Percentiles rank a stretch among this genome's conserved stretches.
These are phyloP conservation scores for Ananas comosus DNA, from an alignment of 176 grass and related monocot genomes.

Conservation along the genomic window DNA sequence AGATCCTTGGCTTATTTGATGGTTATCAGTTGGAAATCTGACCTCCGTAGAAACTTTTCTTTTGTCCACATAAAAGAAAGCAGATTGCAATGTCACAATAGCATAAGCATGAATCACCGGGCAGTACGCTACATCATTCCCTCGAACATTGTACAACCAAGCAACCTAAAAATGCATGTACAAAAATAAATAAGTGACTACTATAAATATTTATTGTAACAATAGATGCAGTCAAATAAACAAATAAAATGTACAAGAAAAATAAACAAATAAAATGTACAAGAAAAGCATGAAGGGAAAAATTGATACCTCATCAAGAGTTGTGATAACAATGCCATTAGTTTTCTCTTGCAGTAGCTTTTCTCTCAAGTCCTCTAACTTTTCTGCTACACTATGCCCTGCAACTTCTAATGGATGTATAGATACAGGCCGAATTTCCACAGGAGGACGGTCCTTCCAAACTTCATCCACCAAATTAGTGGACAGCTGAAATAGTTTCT, in stretches of 20 bases:
- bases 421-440: constrained; percentile 40
- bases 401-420: constrained; percentile 75
- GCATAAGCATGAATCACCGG: constrained; percentile 97
- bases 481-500: constrained; percentile 69
- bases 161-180: constrained; percentile 44
- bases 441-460: constrained; percentile 69
- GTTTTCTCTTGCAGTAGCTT: constrained; percentile 49
- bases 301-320: constrained; percentile 85
- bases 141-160: constrained; percentile 89
- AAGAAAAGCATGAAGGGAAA: not conserved
- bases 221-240: constrained; percentile 5
- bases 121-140: constrained; percentile 80
- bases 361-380: constrained; percentile 68
- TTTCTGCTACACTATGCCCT: constrained; percentile 53
- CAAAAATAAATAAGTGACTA: not conserved
- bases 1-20: too few species aligned
- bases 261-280: not conserved
- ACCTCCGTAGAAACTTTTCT: constrained; percentile 78
- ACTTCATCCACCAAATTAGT: constrained; percentile 78
- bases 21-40: constrained; percentile 19
- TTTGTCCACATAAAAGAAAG: constrained; percentile 96
- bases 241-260: constrained; percentile 7
- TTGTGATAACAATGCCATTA: constrained; percentile 52
- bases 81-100: constrained; percentile 55
- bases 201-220: not conserved